These are phyloP conservation scores for Meripilus lineatus DNA, from an alignment of 1,284 basidiomycete species.

Conservation along the genomic window DNA sequence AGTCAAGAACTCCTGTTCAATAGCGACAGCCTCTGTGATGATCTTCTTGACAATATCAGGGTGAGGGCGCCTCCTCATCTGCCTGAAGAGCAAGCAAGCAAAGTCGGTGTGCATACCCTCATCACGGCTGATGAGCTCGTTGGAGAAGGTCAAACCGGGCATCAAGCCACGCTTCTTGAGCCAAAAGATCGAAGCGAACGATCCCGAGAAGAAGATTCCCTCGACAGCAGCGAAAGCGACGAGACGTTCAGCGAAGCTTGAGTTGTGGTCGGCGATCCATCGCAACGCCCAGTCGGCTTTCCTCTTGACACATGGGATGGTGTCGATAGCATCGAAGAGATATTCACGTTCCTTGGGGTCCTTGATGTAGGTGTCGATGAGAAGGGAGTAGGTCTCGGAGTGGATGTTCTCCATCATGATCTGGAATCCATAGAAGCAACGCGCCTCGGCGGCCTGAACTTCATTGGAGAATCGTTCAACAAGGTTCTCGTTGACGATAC, in stretches of 20 bases:
- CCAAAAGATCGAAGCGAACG: slow-evolving; percentile 97
- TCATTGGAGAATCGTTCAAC: slow-evolving; percentile 94
- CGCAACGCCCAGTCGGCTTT: slow-evolving; percentile 93
- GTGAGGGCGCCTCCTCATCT: slow-evolving; percentile 77
- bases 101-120: slow-evolving; percentile 99
- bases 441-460: slow-evolving; percentile 92
- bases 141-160: slow-evolving; percentile 97
- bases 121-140: slow-evolving; percentile 95
- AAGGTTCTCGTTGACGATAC: slow-evolving; percentile 97
- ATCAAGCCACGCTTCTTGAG: slow-evolving; percentile 98
- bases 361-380: slow-evolving; percentile 98
- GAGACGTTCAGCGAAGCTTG: slow-evolving; percentile 88
- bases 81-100: slow-evolving; percentile 91
- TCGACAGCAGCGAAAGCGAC: slow-evolving; percentile 98
- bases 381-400: slow-evolving; percentile 96
- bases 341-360: slow-evolving; percentile 80
- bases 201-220: slow-evolving; percentile 97
- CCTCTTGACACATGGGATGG: slow-evolving; percentile 86
- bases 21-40: slow-evolving; percentile 66
- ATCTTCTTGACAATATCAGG: slow-evolving; percentile 69
- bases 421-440: slow-evolving; percentile 99
- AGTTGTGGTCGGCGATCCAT: slow-evolving; percentile 86
- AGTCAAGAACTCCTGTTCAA: slow-evolving; percentile 66
- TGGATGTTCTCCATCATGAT: slow-evolving; percentile 99
- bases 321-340: slow-evolving; percentile 94